Conservation (phyloP, 148 eudicot genomes). For the Pharnaceum exiguum region DNA sequence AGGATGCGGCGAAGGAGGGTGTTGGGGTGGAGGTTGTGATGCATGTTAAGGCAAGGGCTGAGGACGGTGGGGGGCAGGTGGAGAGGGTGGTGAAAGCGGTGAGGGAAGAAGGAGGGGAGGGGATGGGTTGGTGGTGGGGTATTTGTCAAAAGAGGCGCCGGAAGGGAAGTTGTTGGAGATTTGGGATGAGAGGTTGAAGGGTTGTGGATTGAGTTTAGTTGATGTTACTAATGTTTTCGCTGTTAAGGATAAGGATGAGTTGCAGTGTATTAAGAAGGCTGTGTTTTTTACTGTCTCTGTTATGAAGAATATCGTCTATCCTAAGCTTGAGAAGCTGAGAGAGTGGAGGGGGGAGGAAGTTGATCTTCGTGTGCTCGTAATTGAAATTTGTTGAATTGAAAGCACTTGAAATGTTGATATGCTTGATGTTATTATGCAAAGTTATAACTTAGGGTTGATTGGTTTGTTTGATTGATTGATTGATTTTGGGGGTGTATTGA, state of each 20-base stretch:
- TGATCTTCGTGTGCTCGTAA: too few species aligned
- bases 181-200: slow-evolving; percentile 63
- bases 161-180: slow-evolving; percentile 66
- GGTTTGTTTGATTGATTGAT: too few species aligned
- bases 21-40: slow-evolving; percentile 56
- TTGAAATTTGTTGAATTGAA: too few species aligned
- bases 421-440: too few species aligned
- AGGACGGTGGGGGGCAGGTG: slow-evolving; percentile 62
- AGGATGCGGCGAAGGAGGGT: slow-evolving; percentile 56
- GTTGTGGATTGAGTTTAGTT: slow-evolving; percentile 34
- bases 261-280: slow-evolving; percentile 70
- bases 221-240: slow-evolving; percentile 75
- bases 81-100: slow-evolving; percentile 52
- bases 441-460: too few species aligned
- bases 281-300: slow-evolving; percentile 68
- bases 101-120: slow-evolving; percentile 30
- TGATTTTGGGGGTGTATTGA: too few species aligned
- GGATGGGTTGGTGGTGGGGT: slow-evolving; percentile 45
- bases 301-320: slow-evolving; percentile 82
- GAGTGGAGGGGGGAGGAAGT: too few species aligned
- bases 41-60: slow-evolving; percentile 65
- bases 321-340: slow-evolving; percentile 71
- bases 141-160: slow-evolving; percentile 65
- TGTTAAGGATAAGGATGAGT: slow-evolving; percentile 58
- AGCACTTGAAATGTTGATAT: too few species aligned